Conservation (phyloP, 352 stramenopile genomes). For the Phytophthora megakarya region DNA sequence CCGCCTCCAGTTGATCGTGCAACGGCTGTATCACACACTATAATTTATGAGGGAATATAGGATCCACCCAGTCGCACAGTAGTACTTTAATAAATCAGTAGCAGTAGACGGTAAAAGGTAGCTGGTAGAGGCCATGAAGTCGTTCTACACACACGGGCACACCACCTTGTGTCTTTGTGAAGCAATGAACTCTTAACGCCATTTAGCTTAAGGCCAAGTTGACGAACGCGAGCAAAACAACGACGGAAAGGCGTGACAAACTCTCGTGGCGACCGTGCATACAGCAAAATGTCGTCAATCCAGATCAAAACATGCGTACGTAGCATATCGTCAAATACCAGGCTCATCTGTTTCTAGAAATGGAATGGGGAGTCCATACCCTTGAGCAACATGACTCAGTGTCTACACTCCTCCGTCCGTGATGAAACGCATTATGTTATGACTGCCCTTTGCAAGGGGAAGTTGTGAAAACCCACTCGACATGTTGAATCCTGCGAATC, state of each 20-base stretch:
- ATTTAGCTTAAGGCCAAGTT: slow-evolving; percentile 28
- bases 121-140: background rate
- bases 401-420: slow-evolving; percentile 30
- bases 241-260: background rate
- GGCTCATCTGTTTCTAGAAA: slow-evolving; percentile 28
- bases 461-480: slow-evolving; percentile 32
- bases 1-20: too few relatives aligned
- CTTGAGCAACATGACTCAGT: slow-evolving; percentile 7
- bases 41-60: slow-evolving; percentile 28
- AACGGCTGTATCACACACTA: too few relatives aligned
- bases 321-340: slow-evolving; percentile 12
- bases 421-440: slow-evolving; percentile 30
- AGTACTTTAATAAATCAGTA: slow-evolving; percentile 30
- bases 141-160: slow-evolving; percentile 15
- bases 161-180: slow-evolving; percentile 22
- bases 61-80: slow-evolving; percentile 31
- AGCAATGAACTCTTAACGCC: slow-evolving; percentile 26
- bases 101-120: slow-evolving; percentile 14
- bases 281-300: too few relatives aligned
- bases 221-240: slow-evolving; percentile 23
- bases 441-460: slow-evolving; percentile 9
- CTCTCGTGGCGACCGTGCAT: background rate
- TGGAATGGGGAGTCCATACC: slow-evolving; percentile 3
- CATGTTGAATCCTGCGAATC: slow-evolving; percentile 25
- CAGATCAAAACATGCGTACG: too few relatives aligned